These are phyloP conservation scores for Begonia loranthoides DNA, from an alignment of 306 rosid genomes.

Conservation along the genomic window DNA sequence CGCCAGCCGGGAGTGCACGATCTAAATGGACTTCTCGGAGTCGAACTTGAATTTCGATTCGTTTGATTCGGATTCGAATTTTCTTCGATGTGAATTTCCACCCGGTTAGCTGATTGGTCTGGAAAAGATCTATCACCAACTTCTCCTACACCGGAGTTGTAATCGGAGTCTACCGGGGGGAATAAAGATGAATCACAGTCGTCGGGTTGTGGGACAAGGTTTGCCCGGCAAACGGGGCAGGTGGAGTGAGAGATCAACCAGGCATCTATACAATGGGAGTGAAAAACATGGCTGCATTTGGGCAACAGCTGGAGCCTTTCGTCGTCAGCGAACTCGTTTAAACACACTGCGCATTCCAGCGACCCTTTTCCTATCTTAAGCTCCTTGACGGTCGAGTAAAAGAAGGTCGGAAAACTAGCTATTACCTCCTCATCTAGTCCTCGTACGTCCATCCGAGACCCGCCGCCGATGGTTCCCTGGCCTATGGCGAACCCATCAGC, in stretches of 20 bases:
- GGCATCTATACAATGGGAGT: conserved; percentile 56
- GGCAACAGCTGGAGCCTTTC: conserved; percentile 87
- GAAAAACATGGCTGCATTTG: conserved; percentile 83
- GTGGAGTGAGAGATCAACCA: conserved; percentile 70
- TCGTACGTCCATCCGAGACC: conserved; percentile 16
- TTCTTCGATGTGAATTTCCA: conserved; percentile 1
- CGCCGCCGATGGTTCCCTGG: conserved; percentile 9
- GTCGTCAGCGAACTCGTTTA: conserved; percentile 57
- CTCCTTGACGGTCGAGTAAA: conserved; percentile 57
- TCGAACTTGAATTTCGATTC: not conserved
- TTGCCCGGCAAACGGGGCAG: conserved; percentile 84
- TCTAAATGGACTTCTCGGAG: conserved; percentile 1
- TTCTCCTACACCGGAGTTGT: conserved; percentile 2
- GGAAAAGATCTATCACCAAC: conserved; percentile 1
- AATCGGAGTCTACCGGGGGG: conserved; percentile 6
- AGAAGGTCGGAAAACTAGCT: conserved; percentile 57
- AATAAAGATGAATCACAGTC: conserved; percentile 12
- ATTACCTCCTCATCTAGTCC: conserved; percentile 48
- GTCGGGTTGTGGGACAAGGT: conserved; percentile 34
- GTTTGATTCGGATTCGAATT: conserved; percentile 14
- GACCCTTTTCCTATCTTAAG: conserved; percentile 48
- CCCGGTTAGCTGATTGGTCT: not conserved
- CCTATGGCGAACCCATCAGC: conserved; percentile 13
- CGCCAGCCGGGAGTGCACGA: conserved; percentile 11
- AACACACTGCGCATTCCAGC: conserved; percentile 81